phyloP scores from a whole-genome alignment of 2,329 filamentous ascomycete genomes.

The Penicillium hordei region DNA sequence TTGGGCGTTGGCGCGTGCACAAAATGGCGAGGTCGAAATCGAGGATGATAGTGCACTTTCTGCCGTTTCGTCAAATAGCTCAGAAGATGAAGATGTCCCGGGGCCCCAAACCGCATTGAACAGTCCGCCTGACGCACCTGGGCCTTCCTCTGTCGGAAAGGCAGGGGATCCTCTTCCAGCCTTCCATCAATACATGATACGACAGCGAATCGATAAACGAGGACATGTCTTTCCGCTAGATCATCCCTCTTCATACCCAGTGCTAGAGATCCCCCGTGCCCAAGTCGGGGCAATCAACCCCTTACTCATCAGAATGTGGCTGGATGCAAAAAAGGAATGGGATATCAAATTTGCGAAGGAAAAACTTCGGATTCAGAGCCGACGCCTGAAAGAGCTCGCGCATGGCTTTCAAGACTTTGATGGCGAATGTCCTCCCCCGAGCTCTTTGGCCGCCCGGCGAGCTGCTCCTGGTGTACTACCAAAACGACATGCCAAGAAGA shows the following conservation, averaged over 20 bases:
- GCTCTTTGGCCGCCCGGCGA: conserved; percentile 73
- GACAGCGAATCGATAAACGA: conserved; percentile 78
- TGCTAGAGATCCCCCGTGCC: conserved; percentile 62
- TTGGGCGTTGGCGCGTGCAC: conserved; percentile 82
- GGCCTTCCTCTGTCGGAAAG: conserved; percentile 64
- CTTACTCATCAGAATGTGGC: conserved; percentile 78
- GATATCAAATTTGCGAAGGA: conserved; percentile 69
- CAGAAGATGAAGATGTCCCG: conserved; percentile 18
- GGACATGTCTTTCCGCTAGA: conserved; percentile 71
- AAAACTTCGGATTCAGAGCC: conserved; percentile 70
- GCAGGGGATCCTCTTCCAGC: conserved; percentile 79
- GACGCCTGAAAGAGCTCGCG: conserved; percentile 69
- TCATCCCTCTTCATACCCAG: conserved; percentile 62
- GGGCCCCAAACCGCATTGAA: conserved; percentile 6
- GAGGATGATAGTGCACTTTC: conserved; percentile 75
- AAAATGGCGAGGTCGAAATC: conserved; percentile 77
- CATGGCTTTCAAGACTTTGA: conserved; percentile 70
- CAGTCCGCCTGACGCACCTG: conserved; percentile 9
- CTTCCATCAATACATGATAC: conserved; percentile 86
- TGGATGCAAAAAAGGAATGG: conserved; percentile 70
- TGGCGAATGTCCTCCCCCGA: conserved; percentile 78
- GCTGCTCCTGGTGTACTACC: conserved; percentile 34
- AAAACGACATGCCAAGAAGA: conserved; percentile 50
- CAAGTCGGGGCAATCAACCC: conserved; percentile 78
- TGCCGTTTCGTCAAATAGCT: conserved; percentile 62